Conservation (phyloP, 768 basidiomycete species). For the Lentinula detonsa region DNA sequence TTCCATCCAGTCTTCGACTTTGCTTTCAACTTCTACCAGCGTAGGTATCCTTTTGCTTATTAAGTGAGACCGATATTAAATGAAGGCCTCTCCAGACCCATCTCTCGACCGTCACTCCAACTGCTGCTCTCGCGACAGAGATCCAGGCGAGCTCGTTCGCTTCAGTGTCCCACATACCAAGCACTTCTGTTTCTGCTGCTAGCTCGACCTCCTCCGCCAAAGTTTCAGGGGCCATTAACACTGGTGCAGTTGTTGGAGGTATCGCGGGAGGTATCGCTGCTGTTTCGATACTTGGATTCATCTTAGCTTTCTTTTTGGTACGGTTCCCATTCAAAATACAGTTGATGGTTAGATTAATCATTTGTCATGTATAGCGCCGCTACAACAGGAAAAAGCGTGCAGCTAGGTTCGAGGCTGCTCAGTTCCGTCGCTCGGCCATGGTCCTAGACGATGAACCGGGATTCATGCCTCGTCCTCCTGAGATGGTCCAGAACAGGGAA, state of each 20-base stretch:
- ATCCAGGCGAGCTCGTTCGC: background rate
- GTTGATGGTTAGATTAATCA: too few relatives aligned
- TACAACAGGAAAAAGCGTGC: background rate
- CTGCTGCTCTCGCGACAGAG: background rate
- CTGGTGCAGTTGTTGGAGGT: conserved; percentile 5
- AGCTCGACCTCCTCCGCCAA: background rate
- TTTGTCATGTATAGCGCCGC: background rate
- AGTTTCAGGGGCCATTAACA: conserved; percentile 1
- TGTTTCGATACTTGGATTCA: background rate
- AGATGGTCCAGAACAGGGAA: conserved; percentile 3
- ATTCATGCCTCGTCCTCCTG: background rate
- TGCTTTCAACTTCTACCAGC: background rate
- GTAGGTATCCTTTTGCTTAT: background rate
- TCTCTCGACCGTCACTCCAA: conserved; percentile 1
- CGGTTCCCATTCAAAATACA: background rate
- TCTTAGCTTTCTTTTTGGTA: background rate
- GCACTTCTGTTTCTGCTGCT: background rate
- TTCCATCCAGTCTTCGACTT: background rate
- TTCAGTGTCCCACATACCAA: background rate
- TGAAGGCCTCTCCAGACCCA: background rate
- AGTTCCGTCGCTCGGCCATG: conserved; percentile 6
- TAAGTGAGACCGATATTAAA: background rate
- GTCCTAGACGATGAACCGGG: background rate
- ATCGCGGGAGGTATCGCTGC: conserved; percentile 4
- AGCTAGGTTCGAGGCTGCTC: conserved; percentile 1